Base-by-base conservation (phyloP, 257 asterid species). In the Fraxinus anomala region DNA sequence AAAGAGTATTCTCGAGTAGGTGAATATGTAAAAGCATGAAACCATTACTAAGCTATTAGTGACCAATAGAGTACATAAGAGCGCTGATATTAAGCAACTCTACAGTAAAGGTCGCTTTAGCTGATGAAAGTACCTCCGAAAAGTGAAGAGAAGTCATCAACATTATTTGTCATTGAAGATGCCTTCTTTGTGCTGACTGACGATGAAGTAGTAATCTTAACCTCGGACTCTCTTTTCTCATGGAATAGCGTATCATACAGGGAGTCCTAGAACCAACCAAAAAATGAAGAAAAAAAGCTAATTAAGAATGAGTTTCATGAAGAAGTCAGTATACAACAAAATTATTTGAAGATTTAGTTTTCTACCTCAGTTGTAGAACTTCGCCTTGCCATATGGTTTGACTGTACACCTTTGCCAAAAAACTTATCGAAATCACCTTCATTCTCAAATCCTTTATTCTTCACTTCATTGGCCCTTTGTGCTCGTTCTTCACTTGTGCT, bases 91-190 rank as follows among this genome's bases (percentile, higher is more conserved):
- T 17, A 47, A 85, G 47, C 28, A 11, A 49, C 69, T 51, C 47
- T 42, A 11, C 30, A 36, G n/a, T 76, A 66, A 73, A 33, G 74
- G 66, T 78, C 51, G 28, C 8, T 74, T 39, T 44, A 75, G 81
- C 69, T 68, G 28, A 75, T 47, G 36, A 68, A 72, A 68, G 54
- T 85, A 92, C 99, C 97, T 89, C 91, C 97, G 82, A 94, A 88
- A 81, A 89, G 75, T 49, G 89, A 84, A 79, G 83, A 21, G 80
- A 89, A 88, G 81, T 85, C 91, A 59, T 82, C 84, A 78, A 81
- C 87, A 79, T 56, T 61, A 76, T 65, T 78, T 61, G 88, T 56
- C 72, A 76, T 76, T 71, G 89, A 23, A 47, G 84, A 24, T 47
- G 82, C 51, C 56, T 79, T 89, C 76, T 77, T 85, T 69, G 82